phyloP scores from a whole-genome alignment of 1,284 basidiomycete genomes.

The Cryptococcus jaspeensis region DNA sequence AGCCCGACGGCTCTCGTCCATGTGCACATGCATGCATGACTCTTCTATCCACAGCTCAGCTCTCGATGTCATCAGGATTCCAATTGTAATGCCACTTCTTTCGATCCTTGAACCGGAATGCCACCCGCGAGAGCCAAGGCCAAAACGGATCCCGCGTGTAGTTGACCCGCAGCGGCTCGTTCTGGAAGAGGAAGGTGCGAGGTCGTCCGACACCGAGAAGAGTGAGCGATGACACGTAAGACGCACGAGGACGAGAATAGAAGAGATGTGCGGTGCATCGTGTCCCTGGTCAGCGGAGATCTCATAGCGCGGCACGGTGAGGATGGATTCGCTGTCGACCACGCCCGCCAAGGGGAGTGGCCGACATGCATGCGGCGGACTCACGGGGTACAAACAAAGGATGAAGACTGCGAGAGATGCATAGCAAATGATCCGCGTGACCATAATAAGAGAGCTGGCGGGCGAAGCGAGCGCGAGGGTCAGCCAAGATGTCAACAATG shows the following conservation, averaged over 20 bases:
- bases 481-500: not conserved
- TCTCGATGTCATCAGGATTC: not conserved
- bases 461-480: not conserved
- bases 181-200: too few relatives aligned
- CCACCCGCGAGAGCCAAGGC: conserved; percentile 15
- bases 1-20: too few relatives aligned
- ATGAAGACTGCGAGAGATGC: conserved; percentile 7
- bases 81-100: conserved; percentile 10
- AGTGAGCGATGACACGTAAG: too few relatives aligned
- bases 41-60: not conserved
- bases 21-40: too few relatives aligned
- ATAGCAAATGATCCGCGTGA: conserved; percentile 19
- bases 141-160: conserved; percentile 27
- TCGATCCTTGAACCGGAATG: conserved; percentile 12
- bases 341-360: too few relatives aligned
- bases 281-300: too few relatives aligned
- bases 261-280: too few relatives aligned
- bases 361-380: conserved; percentile 3
- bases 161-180: conserved; percentile 24
- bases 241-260: too few relatives aligned
- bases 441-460: conserved; percentile 6
- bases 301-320: too few relatives aligned
- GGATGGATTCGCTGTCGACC: too few relatives aligned
- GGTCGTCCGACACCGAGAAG: too few relatives aligned
- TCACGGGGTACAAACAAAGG: conserved; percentile 16